Base-by-base conservation (phyloP, 345 rosid species). In the Citrus sp. region DNA sequence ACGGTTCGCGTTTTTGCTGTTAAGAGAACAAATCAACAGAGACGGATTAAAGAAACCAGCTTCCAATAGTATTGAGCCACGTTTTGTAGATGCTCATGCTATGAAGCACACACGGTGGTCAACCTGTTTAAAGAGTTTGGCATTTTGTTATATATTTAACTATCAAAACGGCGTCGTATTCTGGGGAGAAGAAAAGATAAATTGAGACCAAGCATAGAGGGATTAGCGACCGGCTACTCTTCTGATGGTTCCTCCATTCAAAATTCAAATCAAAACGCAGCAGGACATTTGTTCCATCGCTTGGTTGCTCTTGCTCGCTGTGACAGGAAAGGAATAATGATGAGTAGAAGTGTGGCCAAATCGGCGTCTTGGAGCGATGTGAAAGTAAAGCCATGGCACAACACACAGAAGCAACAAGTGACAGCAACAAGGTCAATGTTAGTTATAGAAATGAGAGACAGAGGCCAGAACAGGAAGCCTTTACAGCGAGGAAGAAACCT, bases 401-500 rank as follows among this genome's bases (percentile, higher is more conserved):
- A 8, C 35, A 28, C 35, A 7, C 24, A 32, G 70, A 74, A 30
- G 60, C 69, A 60, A 19, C 27, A 40, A 27, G 3, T 18, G 56
- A 6, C 42, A 18, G 37, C 19, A 21, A 6, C 56, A 18, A 49
- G 7, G 21, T 59, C 78, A 78, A 72, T 65, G 38, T 78, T 80
- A 80, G 83, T 30, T 73, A 80, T 88, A 72, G 81, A 72, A 30
- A 90, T 89, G 93, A 88, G 87, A 38, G 93, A 88, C 85, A 82
- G 97, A 59, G 84, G 92, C 87, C 87, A 86, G 84, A 94, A 94
- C 86, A 82, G 93, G 69, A 89, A 86, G 87, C 95, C 91, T 61
- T 81, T 92, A 69, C 95, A 89, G 87, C 88, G 83, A 86, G 93
- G 98, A 77, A 85, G 98, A 78, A 86, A 85, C 84, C 92, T 92